Evolutionary conservation across 495 filamentous ascomycete species (phyloP).

Genomic region (Trichocladium antarcticum): DNA sequence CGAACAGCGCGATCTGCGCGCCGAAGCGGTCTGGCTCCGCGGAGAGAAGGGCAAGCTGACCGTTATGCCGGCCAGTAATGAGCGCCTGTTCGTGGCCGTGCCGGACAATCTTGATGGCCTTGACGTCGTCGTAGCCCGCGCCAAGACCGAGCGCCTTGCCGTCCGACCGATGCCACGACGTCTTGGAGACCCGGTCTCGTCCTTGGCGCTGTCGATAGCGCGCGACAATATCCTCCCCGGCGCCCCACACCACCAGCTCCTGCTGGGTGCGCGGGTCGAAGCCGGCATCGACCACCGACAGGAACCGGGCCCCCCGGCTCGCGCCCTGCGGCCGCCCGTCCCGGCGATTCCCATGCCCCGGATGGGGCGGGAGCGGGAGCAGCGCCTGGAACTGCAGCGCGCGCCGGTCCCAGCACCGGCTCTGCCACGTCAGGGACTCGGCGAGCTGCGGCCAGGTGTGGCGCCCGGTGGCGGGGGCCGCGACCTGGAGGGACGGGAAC

Average conservation of each 20-base stretch:
- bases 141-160: conserved; percentile 22
- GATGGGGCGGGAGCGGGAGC: conserved; percentile 4
- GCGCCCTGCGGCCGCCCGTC: conserved; percentile 3
- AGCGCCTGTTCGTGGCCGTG: conserved; percentile 19
- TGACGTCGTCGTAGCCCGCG: conserved; percentile 34
- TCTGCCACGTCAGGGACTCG: conserved; percentile 31
- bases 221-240: conserved; percentile 35
- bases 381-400: conserved; percentile 24
- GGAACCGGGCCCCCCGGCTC: conserved; percentile 17
- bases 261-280: conserved; percentile 21
- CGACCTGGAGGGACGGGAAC: conserved; percentile 28
- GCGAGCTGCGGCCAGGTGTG: conserved; percentile 30
- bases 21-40: conserved; percentile 28
- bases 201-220: conserved; percentile 21
- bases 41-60: conserved; percentile 30
- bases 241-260: conserved; percentile 36
- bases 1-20: conserved; percentile 21
- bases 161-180: conserved; percentile 21
- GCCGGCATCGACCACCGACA: conserved; percentile 32
- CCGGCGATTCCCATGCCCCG: background rate
- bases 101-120: conserved; percentile 26
- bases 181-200: conserved; percentile 8
- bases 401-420: conserved; percentile 35
- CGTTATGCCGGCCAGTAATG: conserved; percentile 35
- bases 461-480: conserved; percentile 4